Evolutionary conservation across 2,329 filamentous ascomycete species (phyloP), one percentile per base, ranked within the genome.

Genomic region (Botrytis cinerea): DNA sequence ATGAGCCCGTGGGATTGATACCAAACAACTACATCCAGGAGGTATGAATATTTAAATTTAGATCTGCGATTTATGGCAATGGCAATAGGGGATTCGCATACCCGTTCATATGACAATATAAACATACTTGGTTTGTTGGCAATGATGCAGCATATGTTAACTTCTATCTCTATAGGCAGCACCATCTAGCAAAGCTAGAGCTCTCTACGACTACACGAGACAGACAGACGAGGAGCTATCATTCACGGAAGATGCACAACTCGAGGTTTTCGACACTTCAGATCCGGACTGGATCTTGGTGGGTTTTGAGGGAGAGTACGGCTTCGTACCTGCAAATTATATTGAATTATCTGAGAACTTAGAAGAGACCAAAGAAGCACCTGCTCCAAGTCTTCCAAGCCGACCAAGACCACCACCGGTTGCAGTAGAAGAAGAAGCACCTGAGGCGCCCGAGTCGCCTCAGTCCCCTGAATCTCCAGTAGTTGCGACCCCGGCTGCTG

Each of bases 181-280:
- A 79, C 88, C 92, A 38, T 83, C 89, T 75, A 85, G 89, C 75
- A 87, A 91, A 77, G 96, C 95, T 68, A 94, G 92, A 82, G 93
- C 96, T n/a, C 88, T 98, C n/a, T 99, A 95, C 85, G 96, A 99
- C 82, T 99, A 99, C 82, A 93, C 93, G 69, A 90, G 95, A 79
- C 96, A 99, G 84, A 99, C 96, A 38, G 96, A 99, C 81, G 96
- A 99, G 83, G 96, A 99, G 83, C 87, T 99, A 16, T 98, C 95
- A 38, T 98, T 99, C 81, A 89, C 93, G 67, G 96, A 99, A 84
- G 95, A 97, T 81, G 91, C 92, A 59, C 84, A 89, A 62, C 87
- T 99, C 67, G 86, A 92, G 75, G 93, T 99, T 66, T 98, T 93
- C 83, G 96, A 99, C 82, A 91, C 88, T 16, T 92, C 94, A 8